Conservation (phyloP, 2,329 filamentous ascomycete genomes). For the Cladosporium oxysporum region DNA sequence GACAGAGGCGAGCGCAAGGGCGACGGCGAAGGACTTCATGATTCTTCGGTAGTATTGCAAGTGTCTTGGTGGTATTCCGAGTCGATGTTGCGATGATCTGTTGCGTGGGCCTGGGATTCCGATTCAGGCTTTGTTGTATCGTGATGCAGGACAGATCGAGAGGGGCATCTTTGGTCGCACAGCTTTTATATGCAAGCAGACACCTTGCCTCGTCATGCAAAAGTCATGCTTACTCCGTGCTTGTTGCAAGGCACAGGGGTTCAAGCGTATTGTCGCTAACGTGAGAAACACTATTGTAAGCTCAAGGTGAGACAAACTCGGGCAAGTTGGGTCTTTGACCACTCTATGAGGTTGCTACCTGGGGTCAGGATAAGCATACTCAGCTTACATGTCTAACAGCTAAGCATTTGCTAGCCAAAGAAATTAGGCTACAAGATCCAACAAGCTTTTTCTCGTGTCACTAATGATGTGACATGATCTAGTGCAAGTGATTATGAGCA, state of each 20-base stretch:
- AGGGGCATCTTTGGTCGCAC: neutral
- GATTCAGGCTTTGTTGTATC: neutral
- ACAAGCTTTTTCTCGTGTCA: slow-evolving; percentile 2
- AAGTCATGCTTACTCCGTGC: neutral
- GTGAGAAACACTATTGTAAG: neutral
- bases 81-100: neutral
- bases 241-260: too few species aligned
- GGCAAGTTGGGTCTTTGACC: neutral
- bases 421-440: neutral
- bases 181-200: neutral
- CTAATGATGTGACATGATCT: neutral
- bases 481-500: neutral
- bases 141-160: neutral
- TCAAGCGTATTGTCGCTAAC: neutral
- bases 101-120: neutral
- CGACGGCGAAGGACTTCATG: neutral
- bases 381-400: neutral
- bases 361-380: neutral
- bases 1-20: neutral
- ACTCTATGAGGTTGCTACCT: neutral
- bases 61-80: neutral
- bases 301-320: neutral
- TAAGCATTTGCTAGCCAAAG: neutral
- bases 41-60: neutral
- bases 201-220: neutral